Conservation (phyloP, 495 filamentous ascomycete species). For the Penicillium bialowiezense region DNA sequence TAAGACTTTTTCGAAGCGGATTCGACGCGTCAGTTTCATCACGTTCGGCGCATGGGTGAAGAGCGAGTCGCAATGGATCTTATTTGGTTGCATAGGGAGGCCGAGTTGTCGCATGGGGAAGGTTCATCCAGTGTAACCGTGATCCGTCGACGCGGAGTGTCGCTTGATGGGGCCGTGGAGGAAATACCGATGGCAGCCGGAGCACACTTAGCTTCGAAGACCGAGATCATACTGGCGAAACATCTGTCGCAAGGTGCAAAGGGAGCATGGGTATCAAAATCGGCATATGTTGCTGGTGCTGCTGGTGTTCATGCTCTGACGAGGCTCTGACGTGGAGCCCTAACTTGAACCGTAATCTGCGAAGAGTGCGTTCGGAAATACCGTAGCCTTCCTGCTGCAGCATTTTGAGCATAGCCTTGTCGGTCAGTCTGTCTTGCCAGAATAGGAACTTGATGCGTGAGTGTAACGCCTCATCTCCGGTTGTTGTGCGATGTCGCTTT, state of each 20-base stretch:
- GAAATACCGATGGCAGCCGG: neutral
- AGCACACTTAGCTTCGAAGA: neutral
- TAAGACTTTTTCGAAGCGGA: no score
- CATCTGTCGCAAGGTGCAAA: neutral
- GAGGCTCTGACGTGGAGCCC: constrained; percentile 25
- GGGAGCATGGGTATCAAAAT: constrained; percentile 6
- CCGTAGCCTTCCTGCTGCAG: constrained; percentile 26
- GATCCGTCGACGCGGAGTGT: neutral
- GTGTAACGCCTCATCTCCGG: constrained; percentile 24
- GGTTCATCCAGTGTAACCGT: neutral
- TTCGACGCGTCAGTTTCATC: neutral
- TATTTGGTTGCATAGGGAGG: neutral
- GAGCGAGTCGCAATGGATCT: neutral
- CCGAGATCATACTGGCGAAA: neutral
- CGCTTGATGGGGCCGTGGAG: constrained; percentile 1
- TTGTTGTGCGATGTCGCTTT: constrained; percentile 28
- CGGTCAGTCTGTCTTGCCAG: constrained; percentile 23
- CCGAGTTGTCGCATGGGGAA: constrained; percentile 1
- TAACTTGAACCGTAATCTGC: constrained; percentile 24
- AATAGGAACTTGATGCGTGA: constrained; percentile 27
- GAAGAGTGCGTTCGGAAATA: constrained; percentile 26
- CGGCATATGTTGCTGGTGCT: neutral
- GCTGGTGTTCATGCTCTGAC: constrained; percentile 14
- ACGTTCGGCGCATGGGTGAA: neutral
- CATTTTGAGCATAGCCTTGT: constrained; percentile 28